These are phyloP conservation scores for Vaccinium macrocarpon DNA, from an alignment of 148 eudicot genomes.

Conservation along the genomic window DNA sequence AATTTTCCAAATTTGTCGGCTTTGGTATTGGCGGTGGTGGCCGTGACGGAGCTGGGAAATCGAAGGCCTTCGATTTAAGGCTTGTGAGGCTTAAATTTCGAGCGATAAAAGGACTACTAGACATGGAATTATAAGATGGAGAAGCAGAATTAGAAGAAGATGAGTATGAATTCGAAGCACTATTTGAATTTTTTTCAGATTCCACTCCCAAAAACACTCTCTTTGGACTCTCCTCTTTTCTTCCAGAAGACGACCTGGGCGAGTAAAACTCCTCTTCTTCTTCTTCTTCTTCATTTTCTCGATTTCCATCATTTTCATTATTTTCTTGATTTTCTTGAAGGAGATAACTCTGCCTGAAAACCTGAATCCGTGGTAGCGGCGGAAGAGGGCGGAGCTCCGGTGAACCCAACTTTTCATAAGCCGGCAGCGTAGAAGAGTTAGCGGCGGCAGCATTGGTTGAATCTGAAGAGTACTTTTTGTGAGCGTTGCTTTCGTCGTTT, in stretches of 20 bases:
- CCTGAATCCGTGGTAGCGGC: constrained; percentile 50
- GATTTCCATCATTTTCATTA: not conserved
- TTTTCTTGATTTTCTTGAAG: constrained; percentile 15
- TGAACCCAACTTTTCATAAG: constrained; percentile 41
- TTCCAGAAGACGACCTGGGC: constrained; percentile 38
- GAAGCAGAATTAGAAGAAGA: constrained; percentile 29
- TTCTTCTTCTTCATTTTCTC: constrained; percentile 16
- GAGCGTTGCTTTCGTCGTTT: not conserved
- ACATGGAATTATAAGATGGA: constrained; percentile 22
- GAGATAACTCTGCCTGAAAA: constrained; percentile 7
- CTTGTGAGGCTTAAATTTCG: constrained; percentile 31
- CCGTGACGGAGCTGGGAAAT: constrained; percentile 30
- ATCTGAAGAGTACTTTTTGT: not conserved
- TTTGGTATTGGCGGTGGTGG: constrained; percentile 29
- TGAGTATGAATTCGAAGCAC: constrained; percentile 21
- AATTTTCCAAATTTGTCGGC: not conserved
- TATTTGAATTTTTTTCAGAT: constrained; percentile 25
- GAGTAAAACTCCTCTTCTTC: constrained; percentile 60
- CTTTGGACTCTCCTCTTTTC: constrained; percentile 12
- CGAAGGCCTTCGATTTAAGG: constrained; percentile 16
- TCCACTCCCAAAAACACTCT: constrained; percentile 2
- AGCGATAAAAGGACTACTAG: constrained; percentile 31
- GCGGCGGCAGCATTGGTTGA: constrained; percentile 4
- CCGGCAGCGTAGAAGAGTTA: not conserved
- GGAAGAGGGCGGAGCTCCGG: constrained; percentile 90